Percentiles rank a stretch among this genome's conserved stretches.
Conservation (phyloP, 108 stramenopile species). For the Epipyxis sp. region DNA sequence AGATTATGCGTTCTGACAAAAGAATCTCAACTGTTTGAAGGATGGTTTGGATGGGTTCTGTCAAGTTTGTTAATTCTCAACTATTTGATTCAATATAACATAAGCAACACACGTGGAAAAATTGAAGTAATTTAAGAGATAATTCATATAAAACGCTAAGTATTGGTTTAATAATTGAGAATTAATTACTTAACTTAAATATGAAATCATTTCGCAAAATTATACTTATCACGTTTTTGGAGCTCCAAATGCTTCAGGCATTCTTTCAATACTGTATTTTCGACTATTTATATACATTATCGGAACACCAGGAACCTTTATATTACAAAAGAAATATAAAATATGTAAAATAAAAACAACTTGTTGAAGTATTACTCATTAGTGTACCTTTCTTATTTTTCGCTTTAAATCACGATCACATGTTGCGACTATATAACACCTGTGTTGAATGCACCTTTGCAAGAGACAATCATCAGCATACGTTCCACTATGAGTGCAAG, state of each 20-base stretch:
- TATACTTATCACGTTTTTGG: too few species aligned
- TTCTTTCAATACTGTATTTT: constrained; percentile 92
- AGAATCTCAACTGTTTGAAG: too few species aligned
- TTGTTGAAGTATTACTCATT: not conserved
- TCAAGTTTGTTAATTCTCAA: too few species aligned
- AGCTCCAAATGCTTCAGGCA: constrained; percentile 87
- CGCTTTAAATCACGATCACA: constrained; percentile 96
- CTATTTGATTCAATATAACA: too few species aligned
- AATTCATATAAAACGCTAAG: too few species aligned
- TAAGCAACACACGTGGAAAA: too few species aligned
- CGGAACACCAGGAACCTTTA: constrained; percentile 88
- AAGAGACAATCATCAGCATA: constrained; percentile 84
- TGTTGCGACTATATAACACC: constrained; percentile 98
- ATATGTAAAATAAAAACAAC: not conserved
- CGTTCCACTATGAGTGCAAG: constrained; percentile 83
- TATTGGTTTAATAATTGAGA: too few species aligned
- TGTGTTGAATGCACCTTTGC: constrained; percentile 72
- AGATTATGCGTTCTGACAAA: too few species aligned
- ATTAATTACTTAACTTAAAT: too few species aligned
- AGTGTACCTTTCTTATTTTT: constrained; percentile 73
- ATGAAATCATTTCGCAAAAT: not conserved
- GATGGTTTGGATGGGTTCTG: too few species aligned
- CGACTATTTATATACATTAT: constrained; percentile 96
- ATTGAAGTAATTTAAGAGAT: too few species aligned
- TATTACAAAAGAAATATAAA: not conserved